These are phyloP conservation scores for Rhododendron kiyosumense DNA, from an alignment of 148 eudicot species.

Conservation along the genomic window DNA sequence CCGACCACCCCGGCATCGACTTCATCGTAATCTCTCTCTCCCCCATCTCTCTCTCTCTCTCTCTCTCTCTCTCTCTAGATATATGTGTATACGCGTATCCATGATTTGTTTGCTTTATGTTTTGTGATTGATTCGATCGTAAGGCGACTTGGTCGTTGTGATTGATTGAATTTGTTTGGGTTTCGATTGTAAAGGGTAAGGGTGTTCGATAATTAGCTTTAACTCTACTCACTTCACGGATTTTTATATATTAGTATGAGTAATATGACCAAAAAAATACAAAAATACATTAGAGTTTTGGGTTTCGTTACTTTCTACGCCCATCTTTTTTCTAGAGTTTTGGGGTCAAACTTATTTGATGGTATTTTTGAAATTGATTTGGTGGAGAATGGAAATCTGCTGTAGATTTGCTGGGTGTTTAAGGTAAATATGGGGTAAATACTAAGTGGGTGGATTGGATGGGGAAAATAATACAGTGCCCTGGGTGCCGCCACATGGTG, in stretches of 20 bases:
- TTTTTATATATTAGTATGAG: too few species aligned
- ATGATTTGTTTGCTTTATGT: neutral
- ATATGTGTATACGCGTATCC: neutral
- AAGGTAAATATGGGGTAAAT: neutral
- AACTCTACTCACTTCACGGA: too few species aligned
- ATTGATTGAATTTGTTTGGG: neutral
- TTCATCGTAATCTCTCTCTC: slow-evolving; percentile 46
- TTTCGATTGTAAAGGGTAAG: neutral
- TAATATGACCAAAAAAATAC: too few species aligned
- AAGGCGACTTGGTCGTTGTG: neutral
- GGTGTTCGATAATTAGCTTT: neutral
- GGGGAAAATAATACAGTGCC: neutral
- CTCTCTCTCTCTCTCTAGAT: neutral
- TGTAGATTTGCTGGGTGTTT: neutral
- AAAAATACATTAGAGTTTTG: neutral
- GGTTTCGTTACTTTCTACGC: neutral
- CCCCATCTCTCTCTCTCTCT: neutral
- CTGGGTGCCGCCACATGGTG: neutral
- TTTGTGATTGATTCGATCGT: neutral
- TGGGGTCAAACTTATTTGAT: neutral
- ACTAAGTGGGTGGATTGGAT: neutral
- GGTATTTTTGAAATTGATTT: neutral
- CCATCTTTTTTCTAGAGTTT: neutral
- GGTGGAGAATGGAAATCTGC: neutral
- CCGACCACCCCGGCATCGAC: slow-evolving; percentile 95